Evolutionary conservation across 2,329 filamentous ascomycete species (phyloP), one percentile per base, ranked within the genome.

Genomic region (Thermothelomyces thermophilus): DNA sequence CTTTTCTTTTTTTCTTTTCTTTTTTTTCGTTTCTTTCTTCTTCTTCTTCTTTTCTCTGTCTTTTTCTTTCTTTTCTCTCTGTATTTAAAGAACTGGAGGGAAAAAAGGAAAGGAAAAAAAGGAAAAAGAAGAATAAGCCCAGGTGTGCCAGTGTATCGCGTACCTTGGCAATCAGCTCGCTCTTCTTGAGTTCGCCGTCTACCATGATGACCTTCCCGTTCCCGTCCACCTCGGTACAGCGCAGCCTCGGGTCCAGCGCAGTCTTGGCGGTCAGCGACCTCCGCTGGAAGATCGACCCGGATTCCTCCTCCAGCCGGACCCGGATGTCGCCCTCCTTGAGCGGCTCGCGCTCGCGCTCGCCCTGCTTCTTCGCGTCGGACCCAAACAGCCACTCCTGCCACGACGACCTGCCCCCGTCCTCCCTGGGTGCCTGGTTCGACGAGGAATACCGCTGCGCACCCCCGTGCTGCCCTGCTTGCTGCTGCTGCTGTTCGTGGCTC

Each of bases 221-320:
- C 66, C 90, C 89, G 62, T 97, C 90, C 52, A 97, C 87, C 68
- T 98, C 93, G 1, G 93, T 98, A 65, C 93, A 98, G 47, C 93
- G 80, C 58, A 98, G 73, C 52, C 89, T 84, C 26, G 90, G 80
- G 66, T 96, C 90, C 50, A 91, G 84, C 22, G 86, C 83, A 2
- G 87, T 85, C 68, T 91, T 93, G 41, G 82, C 77, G 45, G 82
- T 77, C 61, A 88, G 74, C 39, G 84, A 80, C 36, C 89, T 79
- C 36, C 84, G 84, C 44, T 84, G 74, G 66, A 87, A 87, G 61
- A 84, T 82, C 56, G 77, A 77, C 3, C 71, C 35, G 1, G 54
- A 52, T 30, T 59, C 53, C 41, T 75, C 75, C 51, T 83, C 80
- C 44, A 87, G 80, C 64, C 69, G 46, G 40, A 56, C 41, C 43